Base-by-base conservation (phyloP, 768 basidiomycete species). In the Auricularia auricula-judae region DNA sequence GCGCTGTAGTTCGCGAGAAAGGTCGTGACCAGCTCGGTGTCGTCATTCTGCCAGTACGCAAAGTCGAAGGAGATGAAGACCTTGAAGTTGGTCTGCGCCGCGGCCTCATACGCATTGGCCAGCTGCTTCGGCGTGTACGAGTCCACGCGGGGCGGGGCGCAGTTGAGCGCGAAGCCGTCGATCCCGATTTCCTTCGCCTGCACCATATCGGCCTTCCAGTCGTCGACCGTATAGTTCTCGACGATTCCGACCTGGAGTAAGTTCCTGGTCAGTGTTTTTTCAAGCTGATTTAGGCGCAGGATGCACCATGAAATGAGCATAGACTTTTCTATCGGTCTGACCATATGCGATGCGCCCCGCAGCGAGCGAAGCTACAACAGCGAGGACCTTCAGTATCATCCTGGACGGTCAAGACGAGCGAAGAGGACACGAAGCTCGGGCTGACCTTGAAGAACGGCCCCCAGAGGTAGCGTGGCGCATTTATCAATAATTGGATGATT, bases 1-100 rank as follows among this genome's bases (percentile, higher is more conserved):
- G 56, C 14, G 56, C 56, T 59, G 56, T 59, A 59, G 56, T 59
- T 59, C 14, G 56, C 56, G 23, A 59, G 56, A 29, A 59, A 59
- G 56, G 23, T 59, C 29, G 56, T 59, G 56, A 59, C 23, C 23
- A 59, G 23, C 8, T 21, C 56, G 8, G 56, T 59, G 33, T 59
- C 56, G 56, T 59, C 56, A 29, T 59, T 59, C 56, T 59, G 56
- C 56, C 56, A 59, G 34, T 59, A 59, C 56, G 56, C 56, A 23
- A 59, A 59, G 56, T 59, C 56, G 56, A 59, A 59, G 4, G 56
- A 59, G 56, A 59, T 59, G 56, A 59, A 59, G 34, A 59, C 56
- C 23, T 29, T 59, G 56, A 59, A 59, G 56, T 59, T 34, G 56
- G 16, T 59, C 56, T 59, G 56, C 14, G 4, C 23, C 23, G 56